phyloP scores from a whole-genome alignment of 2,329 filamentous ascomycete genomes.

The Pezicula rhizophila region DNA sequence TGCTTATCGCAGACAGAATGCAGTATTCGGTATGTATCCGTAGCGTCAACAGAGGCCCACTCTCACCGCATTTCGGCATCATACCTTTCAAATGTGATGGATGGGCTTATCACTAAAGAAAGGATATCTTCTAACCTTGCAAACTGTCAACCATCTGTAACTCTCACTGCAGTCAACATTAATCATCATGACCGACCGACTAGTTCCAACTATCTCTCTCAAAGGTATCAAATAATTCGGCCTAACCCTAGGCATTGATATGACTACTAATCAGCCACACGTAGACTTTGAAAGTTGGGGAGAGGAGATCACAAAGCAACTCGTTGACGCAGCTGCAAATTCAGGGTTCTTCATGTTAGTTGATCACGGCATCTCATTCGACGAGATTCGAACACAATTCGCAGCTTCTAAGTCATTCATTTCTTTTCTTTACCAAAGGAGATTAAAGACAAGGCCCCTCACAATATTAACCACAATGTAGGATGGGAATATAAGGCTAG shows the following conservation, averaged over 20 bases:
- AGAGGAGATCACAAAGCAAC: slow-evolving; percentile 43
- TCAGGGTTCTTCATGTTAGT: slow-evolving; percentile 50
- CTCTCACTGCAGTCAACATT: too few relatives aligned
- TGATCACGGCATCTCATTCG: slow-evolving; percentile 36
- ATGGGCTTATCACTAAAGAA: too few relatives aligned
- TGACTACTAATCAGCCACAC: too few relatives aligned
- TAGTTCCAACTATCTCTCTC: background rate
- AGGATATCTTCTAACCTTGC: too few relatives aligned
- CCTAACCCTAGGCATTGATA: background rate
- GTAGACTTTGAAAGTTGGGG: slow-evolving; percentile 28
- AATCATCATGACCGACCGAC: background rate
- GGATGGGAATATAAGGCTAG: background rate
- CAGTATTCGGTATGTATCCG: too few relatives aligned
- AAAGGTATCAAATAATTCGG: background rate
- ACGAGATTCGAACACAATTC: slow-evolving; percentile 36
- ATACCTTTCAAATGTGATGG: too few relatives aligned
- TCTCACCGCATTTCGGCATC: too few relatives aligned
- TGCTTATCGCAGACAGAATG: too few relatives aligned
- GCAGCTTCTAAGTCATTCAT: slow-evolving; percentile 39
- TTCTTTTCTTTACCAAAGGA: slow-evolving; percentile 43
- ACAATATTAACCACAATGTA: background rate
- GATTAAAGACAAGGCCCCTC: slow-evolving; percentile 40
- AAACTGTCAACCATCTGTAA: too few relatives aligned
- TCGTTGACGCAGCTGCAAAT: slow-evolving; percentile 46
- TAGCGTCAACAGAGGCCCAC: too few relatives aligned